These are phyloP conservation scores for Saprolegnia parasitica DNA, from an alignment of 352 stramenopile species.

Conservation along the genomic window DNA sequence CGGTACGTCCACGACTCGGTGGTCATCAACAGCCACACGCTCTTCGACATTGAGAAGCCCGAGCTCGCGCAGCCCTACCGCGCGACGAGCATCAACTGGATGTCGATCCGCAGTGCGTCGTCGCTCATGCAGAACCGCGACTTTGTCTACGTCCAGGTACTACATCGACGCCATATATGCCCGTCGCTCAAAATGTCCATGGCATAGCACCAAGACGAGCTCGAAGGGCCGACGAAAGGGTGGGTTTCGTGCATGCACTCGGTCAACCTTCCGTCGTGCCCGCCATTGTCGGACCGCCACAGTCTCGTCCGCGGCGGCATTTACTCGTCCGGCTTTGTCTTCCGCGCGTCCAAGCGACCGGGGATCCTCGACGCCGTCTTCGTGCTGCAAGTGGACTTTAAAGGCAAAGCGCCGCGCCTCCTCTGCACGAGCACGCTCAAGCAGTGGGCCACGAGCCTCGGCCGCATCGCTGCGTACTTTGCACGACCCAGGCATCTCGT, in stretches of 20 bases:
- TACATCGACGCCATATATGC: background rate
- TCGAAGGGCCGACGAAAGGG: background rate
- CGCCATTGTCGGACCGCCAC: constrained; percentile 13
- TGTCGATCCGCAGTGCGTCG: constrained; percentile 23
- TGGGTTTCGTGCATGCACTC: constrained; percentile 29
- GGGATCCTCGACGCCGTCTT: constrained; percentile 15
- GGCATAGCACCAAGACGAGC: constrained; percentile 26
- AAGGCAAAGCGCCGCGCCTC: constrained; percentile 22
- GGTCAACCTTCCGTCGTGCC: constrained; percentile 18
- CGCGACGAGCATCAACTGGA: constrained; percentile 26
- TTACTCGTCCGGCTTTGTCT: constrained; percentile 27
- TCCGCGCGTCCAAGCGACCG: constrained; percentile 14
- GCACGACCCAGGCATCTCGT: background rate
- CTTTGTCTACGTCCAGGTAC: constrained; percentile 29
- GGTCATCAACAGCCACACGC: constrained; percentile 18
- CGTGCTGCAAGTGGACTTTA: constrained; percentile 29
- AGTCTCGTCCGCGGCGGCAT: constrained; percentile 22
- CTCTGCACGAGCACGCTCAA: constrained; percentile 28
- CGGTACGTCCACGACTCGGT: constrained; percentile 19
- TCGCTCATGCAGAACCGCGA: constrained; percentile 27
- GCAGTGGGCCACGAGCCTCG: constrained; percentile 7
- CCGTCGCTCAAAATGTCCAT: background rate
- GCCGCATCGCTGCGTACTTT: constrained; percentile 22
- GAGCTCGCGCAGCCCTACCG: background rate
- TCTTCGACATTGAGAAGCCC: constrained; percentile 24